Evolutionary conservation across 306 rosid species (phyloP), one percentile per base, ranked within the genome.

Genomic region (Cotoneaster glaucophyllus): DNA sequence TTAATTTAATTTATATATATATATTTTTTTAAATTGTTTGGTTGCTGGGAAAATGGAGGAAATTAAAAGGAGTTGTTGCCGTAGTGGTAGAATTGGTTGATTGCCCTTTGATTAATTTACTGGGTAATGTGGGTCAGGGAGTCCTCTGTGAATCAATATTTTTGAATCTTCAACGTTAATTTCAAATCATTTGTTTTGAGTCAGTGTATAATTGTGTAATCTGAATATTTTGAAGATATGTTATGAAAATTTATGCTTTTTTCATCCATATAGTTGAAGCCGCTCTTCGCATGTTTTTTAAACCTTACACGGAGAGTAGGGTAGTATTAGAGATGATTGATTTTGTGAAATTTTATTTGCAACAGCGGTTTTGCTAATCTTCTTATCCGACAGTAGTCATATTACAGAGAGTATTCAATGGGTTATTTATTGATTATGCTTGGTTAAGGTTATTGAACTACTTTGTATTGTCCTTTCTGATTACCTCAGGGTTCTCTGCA

Each of bases 401-500:
- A 12, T 70, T 74, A 29, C 17, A 54, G 15, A 21, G 26, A 67
- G 48, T 43, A 32, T 32, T 22, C 67, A 22, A 28, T 80, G 59
- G 37, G 69, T 71, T 73, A 45, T 76, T 64, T 64, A 37, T 58
- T 44, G 71, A 59, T 34, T 34, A 34, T 39, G 31, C 74, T 69
- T 68, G 64, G 62, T 72, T 62, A 18, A 65, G 59, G 19, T 28
- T 65, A 31, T 80, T 63, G 67, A 61, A 67, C 54, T 11, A 59
- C 70, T 74, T 29, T 34, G 31, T 72, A 66, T 50, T 63, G 43
- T 72, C 15, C 66, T 69, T 67, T 77, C 64, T 80, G 79, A 53
- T 59, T 67, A 74, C 26, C 84, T 8, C 84, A 96, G 99, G 96
- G 85, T 90, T 77, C 91, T 89, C 48, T 96, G 99, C 86, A 96